Conservation (phyloP, 2,329 filamentous ascomycete genomes). For the Hypoxylon sp. region DNA sequence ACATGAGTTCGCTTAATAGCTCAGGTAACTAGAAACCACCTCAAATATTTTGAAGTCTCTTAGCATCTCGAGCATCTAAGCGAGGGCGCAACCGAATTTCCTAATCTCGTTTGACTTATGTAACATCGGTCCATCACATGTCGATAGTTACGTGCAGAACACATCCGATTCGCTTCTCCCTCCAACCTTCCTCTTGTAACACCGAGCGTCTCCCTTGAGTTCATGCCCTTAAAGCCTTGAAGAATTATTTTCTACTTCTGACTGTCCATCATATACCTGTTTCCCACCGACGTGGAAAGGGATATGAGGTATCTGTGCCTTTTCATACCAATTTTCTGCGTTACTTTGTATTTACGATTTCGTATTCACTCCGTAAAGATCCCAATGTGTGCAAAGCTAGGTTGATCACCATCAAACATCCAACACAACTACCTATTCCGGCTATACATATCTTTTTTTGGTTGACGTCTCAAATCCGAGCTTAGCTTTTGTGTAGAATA, state of each 20-base stretch:
- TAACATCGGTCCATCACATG: conserved; percentile 11
- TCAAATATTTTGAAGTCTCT: conserved; percentile 1
- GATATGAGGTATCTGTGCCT: background rate
- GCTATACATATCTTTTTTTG: background rate
- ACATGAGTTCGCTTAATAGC: conserved; percentile 10
- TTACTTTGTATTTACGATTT: conserved; percentile 8
- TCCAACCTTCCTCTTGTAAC: background rate
- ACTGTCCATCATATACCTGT: background rate
- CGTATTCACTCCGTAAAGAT: conserved; percentile 10
- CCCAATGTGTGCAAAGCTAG: background rate
- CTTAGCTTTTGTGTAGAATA: background rate
- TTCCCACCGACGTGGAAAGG: background rate
- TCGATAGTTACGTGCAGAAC: background rate
- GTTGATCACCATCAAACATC: conserved; percentile 2
- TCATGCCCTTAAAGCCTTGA: background rate
- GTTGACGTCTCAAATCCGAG: background rate
- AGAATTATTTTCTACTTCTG: conserved; percentile 3
- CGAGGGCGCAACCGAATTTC: conserved; percentile 4
- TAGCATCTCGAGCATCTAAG: conserved; percentile 10
- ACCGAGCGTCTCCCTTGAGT: background rate
- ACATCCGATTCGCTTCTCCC: no score
- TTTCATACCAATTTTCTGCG: background rate
- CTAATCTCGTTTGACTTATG: conserved; percentile 8
- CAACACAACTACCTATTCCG: background rate
- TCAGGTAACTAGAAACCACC: background rate